Evolutionary conservation across 2,329 filamentous ascomycete species (phyloP), one percentile per base, ranked within the genome.

Genomic region (Mycosphaerella sp.): DNA sequence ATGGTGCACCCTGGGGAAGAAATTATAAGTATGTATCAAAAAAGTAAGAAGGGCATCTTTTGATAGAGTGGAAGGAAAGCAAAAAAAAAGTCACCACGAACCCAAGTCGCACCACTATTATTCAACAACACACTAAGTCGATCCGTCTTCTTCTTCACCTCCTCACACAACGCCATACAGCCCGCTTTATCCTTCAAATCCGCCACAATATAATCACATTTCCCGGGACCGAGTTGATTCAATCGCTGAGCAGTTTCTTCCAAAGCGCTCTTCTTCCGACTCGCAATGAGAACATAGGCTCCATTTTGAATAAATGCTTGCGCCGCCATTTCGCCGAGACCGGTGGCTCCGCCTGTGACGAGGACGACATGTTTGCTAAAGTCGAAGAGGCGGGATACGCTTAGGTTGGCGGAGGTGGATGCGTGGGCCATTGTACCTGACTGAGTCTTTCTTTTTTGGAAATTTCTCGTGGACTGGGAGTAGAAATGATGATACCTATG

Each of bases 261-360:
- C 1, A 76, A 67, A 60, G 76, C 75, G 47, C 72, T 69, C 55
- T 75, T 67, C 45, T 74, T 76, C 34, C 74, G 69, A 43, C 73
- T 73, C 17, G 74, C 72, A 55, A 76, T 76, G 60, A 68, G 64
- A 32, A 68, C 67, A 41, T 56, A 59, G n/a, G 65, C 64, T 36
- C 67, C 67, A 53, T 76, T 77, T 44, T 76, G 73, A 9, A 74
- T 71, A 40, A 76, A 72, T 1, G 73, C 71, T 61, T 76, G 74
- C 12, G 72, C 72, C 45, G 70, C 68, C 74, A 76, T 76, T 56
- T 76, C 66, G 14, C 74, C 74, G 42, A 76, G 72, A 7, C 74
- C 74, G 3, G 70, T 73, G 29, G 74, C 74, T 36, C 73, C 74
- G 14, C 74, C 74, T 6, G 73, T 74, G 2, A 75, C 69, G 11